phyloP scores from a whole-genome alignment of 495 filamentous ascomycete species.

The Extremus antarcticus region DNA sequence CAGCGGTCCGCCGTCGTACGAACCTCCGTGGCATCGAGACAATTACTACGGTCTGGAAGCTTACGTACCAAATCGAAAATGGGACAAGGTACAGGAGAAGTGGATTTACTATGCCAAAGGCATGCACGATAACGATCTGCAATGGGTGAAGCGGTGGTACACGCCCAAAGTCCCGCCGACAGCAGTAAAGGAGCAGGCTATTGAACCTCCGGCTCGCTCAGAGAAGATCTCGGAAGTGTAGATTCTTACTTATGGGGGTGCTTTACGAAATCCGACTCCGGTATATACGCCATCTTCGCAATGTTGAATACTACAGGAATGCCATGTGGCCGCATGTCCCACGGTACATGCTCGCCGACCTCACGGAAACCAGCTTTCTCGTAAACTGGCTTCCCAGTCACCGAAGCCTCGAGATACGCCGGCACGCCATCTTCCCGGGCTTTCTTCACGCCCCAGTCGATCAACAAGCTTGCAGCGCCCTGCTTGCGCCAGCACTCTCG shows the following conservation, averaged over 20 bases:
- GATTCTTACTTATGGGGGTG: no score
- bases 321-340: slow-evolving; percentile 1
- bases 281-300: slow-evolving; percentile 5
- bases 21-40: slow-evolving; percentile 42
- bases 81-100: slow-evolving; percentile 11
- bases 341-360: slow-evolving; percentile 3
- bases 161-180: neutral
- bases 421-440: slow-evolving; percentile 1
- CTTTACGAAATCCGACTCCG: neutral
- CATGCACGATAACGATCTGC: slow-evolving; percentile 15
- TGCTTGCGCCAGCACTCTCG: neutral
- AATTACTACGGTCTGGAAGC: slow-evolving; percentile 43
- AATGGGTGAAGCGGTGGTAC: slow-evolving; percentile 12
- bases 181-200: neutral
- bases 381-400: slow-evolving; percentile 1
- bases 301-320: neutral
- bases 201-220: neutral
- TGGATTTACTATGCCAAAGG: slow-evolving; percentile 20
- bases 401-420: slow-evolving; percentile 5
- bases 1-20: slow-evolving; percentile 36
- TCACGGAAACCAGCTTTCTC: slow-evolving; percentile 1
- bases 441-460: neutral
- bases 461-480: slow-evolving; percentile 1
- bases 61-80: slow-evolving; percentile 21
- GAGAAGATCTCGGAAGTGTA: neutral